These are phyloP conservation scores for Aspergillus jensenii DNA, from an alignment of 2,329 filamentous ascomycete species.

Conservation along the genomic window DNA sequence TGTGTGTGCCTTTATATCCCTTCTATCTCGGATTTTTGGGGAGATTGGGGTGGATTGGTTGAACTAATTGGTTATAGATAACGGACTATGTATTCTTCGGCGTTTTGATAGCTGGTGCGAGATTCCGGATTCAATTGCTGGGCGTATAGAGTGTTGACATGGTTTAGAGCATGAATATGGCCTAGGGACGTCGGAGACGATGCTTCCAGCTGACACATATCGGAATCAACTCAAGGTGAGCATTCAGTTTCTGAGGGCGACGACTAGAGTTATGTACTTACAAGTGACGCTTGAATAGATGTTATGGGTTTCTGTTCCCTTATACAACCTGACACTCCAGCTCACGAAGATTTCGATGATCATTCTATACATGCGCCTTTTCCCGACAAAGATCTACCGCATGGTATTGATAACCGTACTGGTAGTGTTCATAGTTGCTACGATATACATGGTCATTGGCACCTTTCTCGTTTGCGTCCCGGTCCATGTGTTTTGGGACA, in stretches of 20 bases:
- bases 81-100: constrained; percentile 16
- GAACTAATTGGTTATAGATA: constrained; percentile 6
- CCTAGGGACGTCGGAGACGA: constrained; percentile 14
- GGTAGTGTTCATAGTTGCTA: constrained; percentile 20
- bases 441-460: constrained; percentile 30
- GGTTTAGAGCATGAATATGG: constrained; percentile 24
- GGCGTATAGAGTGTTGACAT: neutral
- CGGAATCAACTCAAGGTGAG: constrained; percentile 24
- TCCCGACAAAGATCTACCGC: constrained; percentile 22
- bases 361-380: constrained; percentile 34
- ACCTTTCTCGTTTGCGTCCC: constrained; percentile 29
- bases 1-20: constrained; percentile 8
- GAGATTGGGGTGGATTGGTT: neutral
- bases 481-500: constrained; percentile 25
- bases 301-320: constrained; percentile 33
- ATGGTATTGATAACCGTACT: constrained; percentile 19
- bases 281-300: constrained; percentile 16
- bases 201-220: constrained; percentile 7
- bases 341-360: constrained; percentile 34
- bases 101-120: constrained; percentile 15
- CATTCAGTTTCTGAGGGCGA: too few relatives aligned
- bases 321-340: constrained; percentile 35
- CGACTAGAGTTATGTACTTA: neutral
- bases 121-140: neutral
- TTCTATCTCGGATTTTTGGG: neutral